Conservation (phyloP, 202 grass and related monocot genomes). For the Carex sylvatica region DNA sequence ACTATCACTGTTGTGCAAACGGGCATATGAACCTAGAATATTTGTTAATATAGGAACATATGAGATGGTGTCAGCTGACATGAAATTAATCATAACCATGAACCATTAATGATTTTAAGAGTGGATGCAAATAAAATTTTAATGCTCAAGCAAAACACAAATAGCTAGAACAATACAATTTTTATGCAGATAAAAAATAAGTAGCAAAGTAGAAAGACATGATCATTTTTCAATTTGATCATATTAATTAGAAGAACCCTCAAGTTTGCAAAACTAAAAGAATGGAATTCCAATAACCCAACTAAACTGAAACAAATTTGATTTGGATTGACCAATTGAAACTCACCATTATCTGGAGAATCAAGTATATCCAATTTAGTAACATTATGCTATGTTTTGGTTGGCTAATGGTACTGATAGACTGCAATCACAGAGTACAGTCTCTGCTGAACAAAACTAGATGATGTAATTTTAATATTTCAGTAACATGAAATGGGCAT, state of each 20-base stretch:
- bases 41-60: background rate
- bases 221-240: background rate
- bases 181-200: background rate
- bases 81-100: background rate
- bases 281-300: background rate
- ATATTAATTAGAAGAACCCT: background rate
- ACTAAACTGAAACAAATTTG: background rate
- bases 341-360: background rate
- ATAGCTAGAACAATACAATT: background rate
- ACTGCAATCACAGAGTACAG: too few relatives aligned
- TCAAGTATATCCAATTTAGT: background rate
- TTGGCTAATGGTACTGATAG: too few relatives aligned
- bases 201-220: background rate
- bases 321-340: background rate
- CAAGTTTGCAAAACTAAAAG: constrained; percentile 2
- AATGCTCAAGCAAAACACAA: background rate
- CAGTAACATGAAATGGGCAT: too few relatives aligned
- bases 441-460: too few relatives aligned
- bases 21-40: constrained; percentile 26
- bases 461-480: too few relatives aligned
- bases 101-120: background rate
- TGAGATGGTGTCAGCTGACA: background rate
- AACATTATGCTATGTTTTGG: too few relatives aligned
- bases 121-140: background rate
- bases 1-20: background rate